Conservation (phyloP, 352 stramenopile species). For the Pythium monospermum region DNA sequence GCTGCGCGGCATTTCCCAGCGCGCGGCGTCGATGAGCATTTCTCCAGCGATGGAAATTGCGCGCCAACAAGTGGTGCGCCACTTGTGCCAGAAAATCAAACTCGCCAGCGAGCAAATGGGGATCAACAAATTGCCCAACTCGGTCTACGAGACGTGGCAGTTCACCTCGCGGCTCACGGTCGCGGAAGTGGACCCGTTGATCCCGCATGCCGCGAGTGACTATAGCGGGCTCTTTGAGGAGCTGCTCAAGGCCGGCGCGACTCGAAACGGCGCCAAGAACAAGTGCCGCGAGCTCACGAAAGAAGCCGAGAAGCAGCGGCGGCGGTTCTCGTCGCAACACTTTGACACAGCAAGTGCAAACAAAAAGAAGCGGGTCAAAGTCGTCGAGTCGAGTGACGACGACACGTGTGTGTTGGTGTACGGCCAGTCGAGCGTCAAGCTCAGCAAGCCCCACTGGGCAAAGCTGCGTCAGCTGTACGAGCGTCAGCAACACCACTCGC, state of each 20-base stretch:
- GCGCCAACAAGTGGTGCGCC: constrained; percentile 59
- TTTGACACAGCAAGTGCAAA: constrained; percentile 4
- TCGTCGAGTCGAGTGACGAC: constrained; percentile 24
- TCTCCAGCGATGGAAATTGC: constrained; percentile 59
- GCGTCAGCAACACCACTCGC: no score
- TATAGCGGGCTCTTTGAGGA: constrained; percentile 70
- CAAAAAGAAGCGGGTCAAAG: constrained; percentile 28
- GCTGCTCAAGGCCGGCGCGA: constrained; percentile 65
- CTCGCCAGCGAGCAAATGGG: constrained; percentile 66
- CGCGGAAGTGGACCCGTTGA: constrained; percentile 66
- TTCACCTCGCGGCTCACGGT: constrained; percentile 71
- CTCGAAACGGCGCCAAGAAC: constrained; percentile 50
- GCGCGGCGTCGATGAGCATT: constrained; percentile 14
- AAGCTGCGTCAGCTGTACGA: constrained; percentile 87
- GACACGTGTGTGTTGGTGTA: constrained; percentile 50
- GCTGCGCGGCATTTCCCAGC: constrained; percentile 15
- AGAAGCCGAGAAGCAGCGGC: constrained; percentile 28
- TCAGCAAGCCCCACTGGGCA: constrained; percentile 76
- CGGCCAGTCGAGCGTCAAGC: constrained; percentile 62
- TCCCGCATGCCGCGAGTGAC: constrained; percentile 64
- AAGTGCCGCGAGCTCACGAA: constrained; percentile 42
- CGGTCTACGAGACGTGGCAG: constrained; percentile 83
- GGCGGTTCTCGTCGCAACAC: constrained; percentile 20
- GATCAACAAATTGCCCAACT: constrained; percentile 73
- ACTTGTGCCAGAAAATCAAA: constrained; percentile 65